These are phyloP conservation scores for Blastocystis sp. DNA, from an alignment of 352 stramenopile genomes.

Conservation along the genomic window DNA sequence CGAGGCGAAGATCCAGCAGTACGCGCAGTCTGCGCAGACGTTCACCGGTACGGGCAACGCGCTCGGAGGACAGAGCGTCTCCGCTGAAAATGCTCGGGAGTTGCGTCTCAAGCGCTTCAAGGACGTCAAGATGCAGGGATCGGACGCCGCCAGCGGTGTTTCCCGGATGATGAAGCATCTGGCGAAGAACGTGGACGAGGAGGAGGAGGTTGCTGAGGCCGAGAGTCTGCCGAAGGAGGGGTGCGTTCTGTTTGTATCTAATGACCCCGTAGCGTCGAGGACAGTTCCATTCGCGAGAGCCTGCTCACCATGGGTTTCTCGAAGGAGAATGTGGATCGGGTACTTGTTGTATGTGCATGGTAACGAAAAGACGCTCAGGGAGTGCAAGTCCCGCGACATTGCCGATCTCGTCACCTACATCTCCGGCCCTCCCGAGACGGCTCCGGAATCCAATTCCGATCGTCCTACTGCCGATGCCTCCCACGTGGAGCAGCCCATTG, in stretches of 20 bases:
- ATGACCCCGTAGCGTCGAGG: background rate
- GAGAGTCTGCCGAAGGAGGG: too few relatives aligned
- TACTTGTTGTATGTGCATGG: too few relatives aligned
- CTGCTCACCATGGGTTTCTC: conserved; percentile 57
- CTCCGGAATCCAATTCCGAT: too few relatives aligned
- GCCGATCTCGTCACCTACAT: conserved; percentile 34
- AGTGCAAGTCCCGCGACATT: conserved; percentile 54
- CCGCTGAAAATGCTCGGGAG: conserved; percentile 8
- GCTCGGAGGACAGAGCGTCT: background rate
- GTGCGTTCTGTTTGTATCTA: background rate
- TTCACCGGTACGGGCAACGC: conserved; percentile 44
- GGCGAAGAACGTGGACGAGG: conserved; percentile 15
- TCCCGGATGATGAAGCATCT: conserved; percentile 22
- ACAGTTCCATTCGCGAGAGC: conserved; percentile 8
- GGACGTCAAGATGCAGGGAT: conserved; percentile 26
- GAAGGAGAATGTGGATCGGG: conserved; percentile 13
- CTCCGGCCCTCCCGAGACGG: background rate
- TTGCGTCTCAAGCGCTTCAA: conserved; percentile 52
- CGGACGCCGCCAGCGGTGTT: background rate
- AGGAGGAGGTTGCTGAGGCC: conserved; percentile 27
- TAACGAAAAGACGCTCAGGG: conserved; percentile 1
- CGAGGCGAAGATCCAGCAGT: conserved; percentile 44
- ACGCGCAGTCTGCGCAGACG: background rate
- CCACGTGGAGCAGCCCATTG: background rate
- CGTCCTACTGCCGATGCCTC: background rate